Conservation (phyloP, 2,329 filamentous ascomycete genomes). For the Ploettnerulaceae sp. region DNA sequence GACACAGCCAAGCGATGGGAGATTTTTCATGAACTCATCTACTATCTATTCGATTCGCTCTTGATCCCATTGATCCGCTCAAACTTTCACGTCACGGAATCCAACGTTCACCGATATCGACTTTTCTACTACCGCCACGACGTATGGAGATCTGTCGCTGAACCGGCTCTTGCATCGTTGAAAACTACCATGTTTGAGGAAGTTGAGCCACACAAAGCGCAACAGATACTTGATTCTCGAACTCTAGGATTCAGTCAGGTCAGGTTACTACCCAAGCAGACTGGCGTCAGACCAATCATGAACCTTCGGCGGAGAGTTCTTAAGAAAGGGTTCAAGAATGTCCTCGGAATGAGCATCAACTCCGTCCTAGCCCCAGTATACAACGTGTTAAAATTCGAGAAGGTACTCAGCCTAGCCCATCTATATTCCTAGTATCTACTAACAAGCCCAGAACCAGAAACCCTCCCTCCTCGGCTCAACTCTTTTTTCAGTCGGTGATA, state of each 20-base stretch:
- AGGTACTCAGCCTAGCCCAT: constrained; percentile 43
- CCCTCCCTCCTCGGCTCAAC: constrained; percentile 67
- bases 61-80: constrained; percentile 79
- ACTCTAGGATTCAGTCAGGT: constrained; percentile 72
- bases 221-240: constrained; percentile 54
- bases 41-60: constrained; percentile 89
- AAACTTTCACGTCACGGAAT: constrained; percentile 95
- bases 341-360: constrained; percentile 64
- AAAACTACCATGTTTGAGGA: constrained; percentile 76
- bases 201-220: constrained; percentile 53
- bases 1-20: constrained; percentile 74
- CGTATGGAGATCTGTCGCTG: constrained; percentile 72
- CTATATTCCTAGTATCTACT: constrained; percentile 11
- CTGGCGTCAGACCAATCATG: constrained; percentile 75
- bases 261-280: constrained; percentile 75
- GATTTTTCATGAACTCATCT: constrained; percentile 78
- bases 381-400: constrained; percentile 74
- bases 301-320: constrained; percentile 69
- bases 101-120: constrained; percentile 70
- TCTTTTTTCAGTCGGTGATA: constrained; percentile 74
- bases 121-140: constrained; percentile 96
- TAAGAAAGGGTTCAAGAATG: constrained; percentile 44
- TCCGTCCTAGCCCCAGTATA: constrained; percentile 67
- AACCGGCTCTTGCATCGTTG: constrained; percentile 64
- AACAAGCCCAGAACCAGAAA: constrained; percentile 38